These are phyloP conservation scores for Crithidia expoeki DNA, from an alignment of 208 protist genomes.

Conservation along the genomic window DNA sequence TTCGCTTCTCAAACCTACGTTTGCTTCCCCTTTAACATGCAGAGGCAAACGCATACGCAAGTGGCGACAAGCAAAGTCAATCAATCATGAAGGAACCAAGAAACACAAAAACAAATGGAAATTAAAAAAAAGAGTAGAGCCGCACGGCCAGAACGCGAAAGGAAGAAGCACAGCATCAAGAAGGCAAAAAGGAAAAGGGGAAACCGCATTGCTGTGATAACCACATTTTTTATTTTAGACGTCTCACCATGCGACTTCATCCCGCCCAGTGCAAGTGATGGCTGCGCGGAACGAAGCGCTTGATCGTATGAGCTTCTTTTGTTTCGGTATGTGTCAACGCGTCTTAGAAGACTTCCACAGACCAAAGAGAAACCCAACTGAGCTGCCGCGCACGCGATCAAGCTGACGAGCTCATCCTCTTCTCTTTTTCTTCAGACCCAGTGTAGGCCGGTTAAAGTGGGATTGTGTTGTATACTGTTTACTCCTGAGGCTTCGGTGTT, in stretches of 20 bases:
- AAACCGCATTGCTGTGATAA: no score
- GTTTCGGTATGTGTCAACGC: no score
- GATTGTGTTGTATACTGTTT: not conserved
- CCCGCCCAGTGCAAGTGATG: no score
- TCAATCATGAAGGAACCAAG: slow-evolving; percentile 6
- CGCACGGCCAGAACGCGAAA: not conserved
- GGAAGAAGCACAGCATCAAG: not conserved
- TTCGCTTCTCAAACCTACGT: not conserved
- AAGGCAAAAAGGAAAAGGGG: not conserved
- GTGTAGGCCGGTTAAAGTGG: not conserved
- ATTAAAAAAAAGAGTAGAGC: slow-evolving; percentile 8
- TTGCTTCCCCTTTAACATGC: not conserved
- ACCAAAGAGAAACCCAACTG: no score
- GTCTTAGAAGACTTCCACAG: no score
- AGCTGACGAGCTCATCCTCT: no score
- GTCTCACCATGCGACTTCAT: no score
- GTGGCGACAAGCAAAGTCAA: not conserved
- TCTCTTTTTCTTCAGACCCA: not conserved
- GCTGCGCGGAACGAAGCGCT: no score
- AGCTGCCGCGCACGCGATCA: no score
- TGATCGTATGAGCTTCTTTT: no score
- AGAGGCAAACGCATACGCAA: not conserved
- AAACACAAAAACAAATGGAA: slow-evolving; percentile 4
- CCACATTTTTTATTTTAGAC: no score
- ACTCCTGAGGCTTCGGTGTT: slow-evolving; percentile 64